phyloP scores from a whole-genome alignment of 352 stramenopile genomes.

The Globisporangium iwayamae region DNA sequence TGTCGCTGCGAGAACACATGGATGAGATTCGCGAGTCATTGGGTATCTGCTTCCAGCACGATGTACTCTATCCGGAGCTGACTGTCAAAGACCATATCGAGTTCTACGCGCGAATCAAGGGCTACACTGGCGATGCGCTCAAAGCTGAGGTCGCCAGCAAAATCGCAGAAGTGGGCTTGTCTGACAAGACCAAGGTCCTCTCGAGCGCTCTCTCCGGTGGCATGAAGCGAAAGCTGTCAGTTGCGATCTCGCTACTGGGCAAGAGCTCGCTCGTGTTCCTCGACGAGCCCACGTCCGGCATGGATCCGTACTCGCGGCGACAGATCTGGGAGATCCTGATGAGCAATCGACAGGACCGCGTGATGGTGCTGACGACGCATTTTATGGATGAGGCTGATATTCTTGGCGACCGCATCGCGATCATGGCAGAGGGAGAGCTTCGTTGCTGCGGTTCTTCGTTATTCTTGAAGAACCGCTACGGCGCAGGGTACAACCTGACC shows the following conservation, averaged over 20 bases:
- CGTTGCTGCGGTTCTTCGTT: slow-evolving; percentile 58
- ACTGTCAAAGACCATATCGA: slow-evolving; percentile 78
- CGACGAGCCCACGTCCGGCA: slow-evolving; percentile 92
- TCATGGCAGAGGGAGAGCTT: slow-evolving; percentile 66
- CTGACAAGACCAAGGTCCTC: slow-evolving; percentile 45
- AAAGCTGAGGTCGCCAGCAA: slow-evolving; percentile 32
- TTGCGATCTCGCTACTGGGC: slow-evolving; percentile 87
- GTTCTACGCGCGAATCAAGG: slow-evolving; percentile 70
- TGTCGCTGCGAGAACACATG: slow-evolving; percentile 80
- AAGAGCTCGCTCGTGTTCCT: slow-evolving; percentile 83
- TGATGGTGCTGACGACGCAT: slow-evolving; percentile 90
- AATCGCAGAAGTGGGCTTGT: slow-evolving; percentile 51
- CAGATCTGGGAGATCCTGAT: slow-evolving; percentile 86
- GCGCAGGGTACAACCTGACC: slow-evolving; percentile 39
- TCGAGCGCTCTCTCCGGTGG: slow-evolving; percentile 70
- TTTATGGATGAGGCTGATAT: slow-evolving; percentile 93
- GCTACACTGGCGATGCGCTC: slow-evolving; percentile 39
- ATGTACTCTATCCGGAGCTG: slow-evolving; percentile 79
- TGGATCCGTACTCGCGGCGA: slow-evolving; percentile 93
- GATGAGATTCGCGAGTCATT: slow-evolving; percentile 66
- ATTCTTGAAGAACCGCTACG: slow-evolving; percentile 70
- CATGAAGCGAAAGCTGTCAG: slow-evolving; percentile 90
- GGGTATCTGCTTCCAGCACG: slow-evolving; percentile 84
- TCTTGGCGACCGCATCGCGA: slow-evolving; percentile 72
- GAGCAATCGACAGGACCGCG: slow-evolving; percentile 38